These are phyloP conservation scores for Colletotrichum paranaense DNA, from an alignment of 2,329 filamentous ascomycete species.

Conservation along the genomic window DNA sequence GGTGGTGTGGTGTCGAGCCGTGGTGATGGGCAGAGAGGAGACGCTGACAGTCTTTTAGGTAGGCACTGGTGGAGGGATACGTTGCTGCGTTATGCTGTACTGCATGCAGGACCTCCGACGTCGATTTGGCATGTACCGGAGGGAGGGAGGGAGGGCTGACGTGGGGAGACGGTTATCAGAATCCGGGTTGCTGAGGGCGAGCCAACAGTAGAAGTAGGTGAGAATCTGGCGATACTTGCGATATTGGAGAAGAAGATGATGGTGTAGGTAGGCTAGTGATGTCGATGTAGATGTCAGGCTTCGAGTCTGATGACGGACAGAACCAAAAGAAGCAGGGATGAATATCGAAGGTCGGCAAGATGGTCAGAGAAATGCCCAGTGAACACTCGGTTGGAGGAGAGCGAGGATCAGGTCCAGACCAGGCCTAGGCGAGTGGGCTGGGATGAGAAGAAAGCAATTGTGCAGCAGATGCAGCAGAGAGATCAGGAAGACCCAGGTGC, in stretches of 20 bases:
- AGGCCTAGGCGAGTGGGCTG: background rate
- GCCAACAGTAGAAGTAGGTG: background rate
- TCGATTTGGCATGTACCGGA: slow-evolving; percentile 5
- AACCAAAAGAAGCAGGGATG: background rate
- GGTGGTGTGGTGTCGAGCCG: slow-evolving; percentile 24
- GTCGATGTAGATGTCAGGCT: background rate
- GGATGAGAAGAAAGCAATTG: slow-evolving; percentile 5
- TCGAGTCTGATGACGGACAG: background rate
- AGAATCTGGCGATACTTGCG: background rate
- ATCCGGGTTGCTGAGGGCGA: slow-evolving; percentile 5
- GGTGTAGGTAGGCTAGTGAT: background rate
- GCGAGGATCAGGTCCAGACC: background rate
- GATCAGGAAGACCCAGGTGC: background rate
- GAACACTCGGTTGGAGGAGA: background rate
- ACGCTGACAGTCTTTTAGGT: slow-evolving; percentile 16
- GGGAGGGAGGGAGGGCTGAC: slow-evolving; percentile 5
- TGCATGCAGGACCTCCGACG: slow-evolving; percentile 27
- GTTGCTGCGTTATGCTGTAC: slow-evolving; percentile 18
- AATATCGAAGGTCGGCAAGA: background rate
- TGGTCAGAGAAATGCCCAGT: background rate
- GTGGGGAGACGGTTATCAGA: slow-evolving; percentile 17
- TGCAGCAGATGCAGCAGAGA: background rate
- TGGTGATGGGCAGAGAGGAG: slow-evolving; percentile 18
- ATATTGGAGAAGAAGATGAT: background rate
- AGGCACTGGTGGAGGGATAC: slow-evolving; percentile 11